phyloP scores from a whole-genome alignment of 2,329 filamentous ascomycete genomes.

The Microdochium paspali region DNA sequence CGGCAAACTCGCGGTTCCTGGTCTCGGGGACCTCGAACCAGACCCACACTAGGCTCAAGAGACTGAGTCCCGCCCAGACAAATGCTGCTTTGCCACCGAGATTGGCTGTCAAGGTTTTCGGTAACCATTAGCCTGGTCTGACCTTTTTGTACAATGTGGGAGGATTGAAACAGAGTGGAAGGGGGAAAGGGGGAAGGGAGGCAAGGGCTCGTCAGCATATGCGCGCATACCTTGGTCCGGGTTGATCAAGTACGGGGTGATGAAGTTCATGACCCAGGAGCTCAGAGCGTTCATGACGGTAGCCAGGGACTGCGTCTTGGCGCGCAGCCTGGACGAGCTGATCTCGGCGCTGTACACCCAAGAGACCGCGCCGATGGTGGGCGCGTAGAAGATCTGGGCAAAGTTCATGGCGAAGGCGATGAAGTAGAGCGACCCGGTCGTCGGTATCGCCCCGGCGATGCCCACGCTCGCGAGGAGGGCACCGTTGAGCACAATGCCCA shows the following conservation, averaged over 20 bases:
- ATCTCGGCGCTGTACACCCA: slow-evolving; percentile 3
- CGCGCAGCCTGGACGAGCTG: slow-evolving; percentile 1
- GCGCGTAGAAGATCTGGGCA: slow-evolving; percentile 7
- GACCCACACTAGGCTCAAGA: not conserved
- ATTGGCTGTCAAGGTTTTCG: too few relatives aligned
- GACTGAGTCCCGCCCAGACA: slow-evolving; percentile 2
- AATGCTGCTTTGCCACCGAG: slow-evolving; percentile 2
- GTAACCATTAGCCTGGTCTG: too few relatives aligned
- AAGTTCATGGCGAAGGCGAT: not conserved
- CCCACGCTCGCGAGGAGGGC: slow-evolving; percentile 13
- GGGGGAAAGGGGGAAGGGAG: too few relatives aligned
- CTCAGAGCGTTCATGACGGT: not conserved
- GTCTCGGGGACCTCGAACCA: slow-evolving; percentile 1
- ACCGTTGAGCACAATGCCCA: slow-evolving; percentile 8
- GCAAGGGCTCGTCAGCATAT: too few relatives aligned
- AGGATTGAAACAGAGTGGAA: too few relatives aligned
- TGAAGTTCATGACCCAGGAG: slow-evolving; percentile 2
- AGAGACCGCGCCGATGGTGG: slow-evolving; percentile 8
- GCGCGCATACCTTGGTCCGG: slow-evolving; percentile 2
- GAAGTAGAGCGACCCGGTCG: slow-evolving; percentile 1
- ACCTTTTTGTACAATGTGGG: too few relatives aligned
- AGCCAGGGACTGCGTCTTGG: slow-evolving; percentile 1
- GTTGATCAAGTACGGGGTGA: slow-evolving; percentile 4
- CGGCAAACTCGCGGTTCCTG: not conserved
- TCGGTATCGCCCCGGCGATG: slow-evolving; percentile 4